Percentiles rank a stretch among this genome's conserved stretches.
These are phyloP conservation scores for Physcomitrellopsis africana DNA, from an alignment of 225 moss, liverwort and hornwort species.

Conservation along the genomic window DNA sequence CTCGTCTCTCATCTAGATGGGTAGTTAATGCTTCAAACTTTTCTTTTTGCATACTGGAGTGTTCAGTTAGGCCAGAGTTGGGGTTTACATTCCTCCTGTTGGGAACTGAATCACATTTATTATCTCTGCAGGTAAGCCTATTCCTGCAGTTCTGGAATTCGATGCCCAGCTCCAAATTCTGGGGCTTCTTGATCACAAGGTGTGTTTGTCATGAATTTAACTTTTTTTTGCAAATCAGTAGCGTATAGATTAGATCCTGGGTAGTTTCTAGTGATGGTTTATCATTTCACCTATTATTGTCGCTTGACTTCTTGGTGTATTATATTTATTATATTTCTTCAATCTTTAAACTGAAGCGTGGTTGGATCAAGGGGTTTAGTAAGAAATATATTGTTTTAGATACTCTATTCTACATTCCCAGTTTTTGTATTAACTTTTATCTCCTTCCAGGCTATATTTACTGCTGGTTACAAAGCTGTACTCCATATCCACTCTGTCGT, in stretches of 20 bases:
- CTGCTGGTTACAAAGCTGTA: conserved; percentile 96
- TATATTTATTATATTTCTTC: no score
- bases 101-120: conserved; percentile 11
- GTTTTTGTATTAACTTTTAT: no score
- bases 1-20: background rate
- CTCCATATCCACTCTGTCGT: conserved; percentile 92
- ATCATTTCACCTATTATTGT: no score
- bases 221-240: no score
- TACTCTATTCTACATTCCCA: no score
- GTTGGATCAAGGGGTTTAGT: no score
- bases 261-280: no score
- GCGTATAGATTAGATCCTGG: no score
- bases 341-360: no score
- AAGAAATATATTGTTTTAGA: no score
- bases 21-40: background rate
- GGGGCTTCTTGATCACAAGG: conserved; percentile 96
- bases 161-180: conserved; percentile 96
- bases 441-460: conserved; percentile 78
- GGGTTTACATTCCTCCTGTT: background rate
- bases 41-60: no score
- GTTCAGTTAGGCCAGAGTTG: background rate
- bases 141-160: conserved; percentile 83
- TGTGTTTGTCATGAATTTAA: conserved; percentile 5
- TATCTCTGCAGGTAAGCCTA: conserved; percentile 65
- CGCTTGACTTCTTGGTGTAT: no score